These are phyloP conservation scores for Saururus chinensis DNA, from an alignment of 164 flowering plant genomes.

Conservation along the genomic window DNA sequence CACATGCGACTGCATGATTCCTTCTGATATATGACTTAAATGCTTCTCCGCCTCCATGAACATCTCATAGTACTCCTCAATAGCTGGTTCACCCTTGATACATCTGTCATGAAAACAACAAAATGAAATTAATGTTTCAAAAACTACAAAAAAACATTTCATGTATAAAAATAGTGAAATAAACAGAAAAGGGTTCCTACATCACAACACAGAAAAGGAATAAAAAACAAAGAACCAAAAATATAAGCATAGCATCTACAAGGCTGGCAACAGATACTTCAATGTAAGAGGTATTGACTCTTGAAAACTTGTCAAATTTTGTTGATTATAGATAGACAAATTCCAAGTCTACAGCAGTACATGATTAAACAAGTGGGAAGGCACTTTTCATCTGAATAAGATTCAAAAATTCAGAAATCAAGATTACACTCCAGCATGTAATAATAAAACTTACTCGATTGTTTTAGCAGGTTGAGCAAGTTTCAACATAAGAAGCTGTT, in stretches of 20 bases:
- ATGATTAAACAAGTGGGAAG: background rate
- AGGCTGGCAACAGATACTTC: too few species aligned
- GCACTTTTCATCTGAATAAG: background rate
- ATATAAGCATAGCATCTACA: too few species aligned
- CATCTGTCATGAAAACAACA: constrained; percentile 47
- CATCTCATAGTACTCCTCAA: constrained; percentile 88
- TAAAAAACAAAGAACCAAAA: too few species aligned
- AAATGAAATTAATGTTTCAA: too few species aligned
- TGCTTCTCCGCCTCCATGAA: constrained; percentile 52
- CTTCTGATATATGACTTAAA: constrained; percentile 36
- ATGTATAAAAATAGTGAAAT: too few species aligned
- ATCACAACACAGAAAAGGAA: too few species aligned
- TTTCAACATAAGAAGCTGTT: constrained; percentile 67
- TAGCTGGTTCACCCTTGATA: constrained; percentile 89
- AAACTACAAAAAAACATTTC: too few species aligned
- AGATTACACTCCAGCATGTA: background rate
- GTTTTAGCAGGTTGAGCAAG: constrained; percentile 68
- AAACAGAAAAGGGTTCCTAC: too few species aligned
- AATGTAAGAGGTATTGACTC: too few species aligned
- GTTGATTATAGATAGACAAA: too few species aligned
- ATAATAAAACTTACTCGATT: constrained; percentile 43
- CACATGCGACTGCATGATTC: constrained; percentile 54
- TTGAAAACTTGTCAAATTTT: too few species aligned
- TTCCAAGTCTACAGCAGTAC: background rate
- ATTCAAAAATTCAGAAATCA: background rate